Evolutionary conservation across 768 basidiomycete species (phyloP).

Genomic region (Podaxis carcinomalis): DNA sequence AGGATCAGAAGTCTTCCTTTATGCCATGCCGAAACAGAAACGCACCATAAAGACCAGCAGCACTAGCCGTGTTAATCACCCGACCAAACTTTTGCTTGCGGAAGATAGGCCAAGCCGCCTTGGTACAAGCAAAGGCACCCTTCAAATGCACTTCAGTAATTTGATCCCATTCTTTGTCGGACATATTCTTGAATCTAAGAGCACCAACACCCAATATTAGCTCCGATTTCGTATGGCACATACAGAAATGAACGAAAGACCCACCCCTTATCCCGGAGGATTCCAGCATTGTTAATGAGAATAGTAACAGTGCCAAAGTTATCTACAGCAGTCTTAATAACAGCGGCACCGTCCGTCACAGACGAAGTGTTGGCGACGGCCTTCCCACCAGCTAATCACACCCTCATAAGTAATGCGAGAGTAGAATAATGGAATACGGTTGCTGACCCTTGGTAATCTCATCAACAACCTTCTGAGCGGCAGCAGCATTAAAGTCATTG

Average conservation of each 20-base stretch:
- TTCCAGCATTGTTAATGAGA: slow-evolving; percentile 95
- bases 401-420: background rate
- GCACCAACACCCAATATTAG: background rate
- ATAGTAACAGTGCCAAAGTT: slow-evolving; percentile 82
- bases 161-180: slow-evolving; percentile 91
- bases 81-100: slow-evolving; percentile 93
- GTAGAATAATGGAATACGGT: background rate
- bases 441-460: slow-evolving; percentile 75
- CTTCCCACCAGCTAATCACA: slow-evolving; percentile 71
- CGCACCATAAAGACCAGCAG: slow-evolving; percentile 87
- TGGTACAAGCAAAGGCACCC: slow-evolving; percentile 88
- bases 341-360: slow-evolving; percentile 80
- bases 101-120: slow-evolving; percentile 95
- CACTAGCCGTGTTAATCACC: slow-evolving; percentile 91
- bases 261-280: slow-evolving; percentile 77
- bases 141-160: slow-evolving; percentile 89
- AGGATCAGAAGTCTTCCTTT: too few relatives aligned
- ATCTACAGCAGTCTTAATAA: slow-evolving; percentile 83
- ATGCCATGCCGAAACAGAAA: slow-evolving; percentile 16
- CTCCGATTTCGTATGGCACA: background rate
- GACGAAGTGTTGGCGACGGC: slow-evolving; percentile 86
- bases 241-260: slow-evolving; percentile 13
- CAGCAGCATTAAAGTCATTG: slow-evolving; percentile 86
- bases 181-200: slow-evolving; percentile 91
- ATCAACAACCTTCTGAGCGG: slow-evolving; percentile 89